Evolutionary conservation across 2,329 filamentous ascomycete genomes (phyloP).

Genomic region (Teratosphaeria epicoccoides): DNA sequence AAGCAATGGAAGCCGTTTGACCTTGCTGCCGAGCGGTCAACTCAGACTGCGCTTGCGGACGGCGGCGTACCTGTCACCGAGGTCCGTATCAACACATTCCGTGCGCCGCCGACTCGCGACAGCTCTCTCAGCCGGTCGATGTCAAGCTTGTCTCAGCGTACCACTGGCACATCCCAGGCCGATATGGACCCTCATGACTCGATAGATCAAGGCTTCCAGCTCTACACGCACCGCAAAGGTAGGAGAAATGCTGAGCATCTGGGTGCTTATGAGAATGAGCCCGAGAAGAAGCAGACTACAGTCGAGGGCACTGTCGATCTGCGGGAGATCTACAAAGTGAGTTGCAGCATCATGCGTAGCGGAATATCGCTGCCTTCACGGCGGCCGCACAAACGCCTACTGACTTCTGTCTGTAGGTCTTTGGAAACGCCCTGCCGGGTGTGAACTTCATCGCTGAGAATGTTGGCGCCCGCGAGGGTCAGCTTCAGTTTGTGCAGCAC

Average conservation of each 20-base stretch:
- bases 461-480: conserved; percentile 28
- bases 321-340: conserved; percentile 19
- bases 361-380: neutral
- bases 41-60: conserved; percentile 1
- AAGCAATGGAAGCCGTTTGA: conserved; percentile 22
- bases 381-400: neutral
- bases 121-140: conserved; percentile 17
- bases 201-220: conserved; percentile 20
- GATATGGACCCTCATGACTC: conserved; percentile 14
- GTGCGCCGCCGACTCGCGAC: conserved; percentile 13
- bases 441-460: conserved; percentile 28
- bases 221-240: conserved; percentile 19
- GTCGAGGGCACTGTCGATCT: conserved; percentile 22
- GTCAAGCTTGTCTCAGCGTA: conserved; percentile 19
- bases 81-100: conserved; percentile 23
- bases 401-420: conserved; percentile 20
- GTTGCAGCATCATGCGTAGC: neutral
- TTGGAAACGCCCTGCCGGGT: conserved; percentile 33
- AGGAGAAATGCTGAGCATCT: conserved; percentile 9
- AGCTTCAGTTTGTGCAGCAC: conserved; percentile 37
- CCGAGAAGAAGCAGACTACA: conserved; percentile 19
- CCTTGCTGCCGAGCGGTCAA: conserved; percentile 9
- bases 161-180: conserved; percentile 7
- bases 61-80: conserved; percentile 12
- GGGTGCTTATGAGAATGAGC: conserved; percentile 18